These are phyloP conservation scores for Wickerhamiella australiensis DNA, from an alignment of 805 yeast species.

Conservation along the genomic window DNA sequence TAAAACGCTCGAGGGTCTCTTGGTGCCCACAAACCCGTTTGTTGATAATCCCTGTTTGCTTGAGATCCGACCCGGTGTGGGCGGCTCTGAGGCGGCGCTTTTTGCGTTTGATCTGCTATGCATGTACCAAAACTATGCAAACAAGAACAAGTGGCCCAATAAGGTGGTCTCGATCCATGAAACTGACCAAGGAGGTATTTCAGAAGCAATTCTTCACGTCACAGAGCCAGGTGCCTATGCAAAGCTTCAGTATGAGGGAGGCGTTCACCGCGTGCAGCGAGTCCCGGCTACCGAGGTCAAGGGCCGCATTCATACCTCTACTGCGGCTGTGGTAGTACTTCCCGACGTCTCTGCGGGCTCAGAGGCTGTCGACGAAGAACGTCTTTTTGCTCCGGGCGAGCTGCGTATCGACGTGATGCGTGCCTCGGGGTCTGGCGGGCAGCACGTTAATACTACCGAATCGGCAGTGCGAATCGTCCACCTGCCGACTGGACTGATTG, in stretches of 20 bases:
- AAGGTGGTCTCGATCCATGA: slow-evolving; percentile 45
- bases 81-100: slow-evolving; percentile 86
- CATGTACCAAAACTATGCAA: slow-evolving; percentile 72
- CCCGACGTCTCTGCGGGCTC: slow-evolving; percentile 40
- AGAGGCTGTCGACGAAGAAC: slow-evolving; percentile 42
- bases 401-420: slow-evolving; percentile 93
- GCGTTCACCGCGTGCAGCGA: slow-evolving; percentile 92
- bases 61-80: slow-evolving; percentile 90
- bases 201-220: slow-evolving; percentile 64
- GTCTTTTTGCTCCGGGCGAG: slow-evolving; percentile 74
- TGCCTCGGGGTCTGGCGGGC: slow-evolving; percentile 96
- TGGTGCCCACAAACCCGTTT: slow-evolving; percentile 68
- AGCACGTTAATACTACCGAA: slow-evolving; percentile 94
- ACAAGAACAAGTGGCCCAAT: slow-evolving; percentile 52
- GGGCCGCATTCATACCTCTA: slow-evolving; percentile 90
- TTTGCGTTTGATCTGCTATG: slow-evolving; percentile 68
- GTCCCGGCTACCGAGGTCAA: slow-evolving; percentile 88
- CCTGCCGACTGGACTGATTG: slow-evolving; percentile 79
- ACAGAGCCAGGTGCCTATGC: slow-evolving; percentile 70
- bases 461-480: slow-evolving; percentile 92
- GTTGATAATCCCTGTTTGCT: slow-evolving; percentile 65
- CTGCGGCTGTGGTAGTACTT: slow-evolving; percentile 87
- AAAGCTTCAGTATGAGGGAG: slow-evolving; percentile 69
- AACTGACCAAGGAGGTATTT: slow-evolving; percentile 48
- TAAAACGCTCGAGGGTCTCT: slow-evolving; percentile 37